Conservation (phyloP, 2,329 filamentous ascomycete genomes). For the Xylariaceae sp. region DNA sequence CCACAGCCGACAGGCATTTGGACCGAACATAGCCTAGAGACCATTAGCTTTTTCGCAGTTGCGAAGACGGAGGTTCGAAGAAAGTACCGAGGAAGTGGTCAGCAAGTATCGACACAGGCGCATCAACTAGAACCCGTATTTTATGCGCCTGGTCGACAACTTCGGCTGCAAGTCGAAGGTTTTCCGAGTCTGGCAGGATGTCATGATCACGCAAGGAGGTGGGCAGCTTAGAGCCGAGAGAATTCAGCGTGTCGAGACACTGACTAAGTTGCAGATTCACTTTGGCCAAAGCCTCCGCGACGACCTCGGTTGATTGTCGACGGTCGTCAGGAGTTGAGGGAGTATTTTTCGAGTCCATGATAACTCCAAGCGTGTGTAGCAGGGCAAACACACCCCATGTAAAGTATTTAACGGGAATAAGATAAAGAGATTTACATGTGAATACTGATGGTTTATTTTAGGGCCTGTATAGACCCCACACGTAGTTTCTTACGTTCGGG, state of each 20-base stretch:
- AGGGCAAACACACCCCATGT: too few relatives aligned
- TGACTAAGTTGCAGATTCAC: not conserved
- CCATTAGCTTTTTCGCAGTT: not conserved
- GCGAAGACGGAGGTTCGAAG: not conserved
- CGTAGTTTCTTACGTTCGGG: too few relatives aligned
- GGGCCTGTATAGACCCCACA: too few relatives aligned
- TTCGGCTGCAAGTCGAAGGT: not conserved
- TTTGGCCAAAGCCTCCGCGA: not conserved
- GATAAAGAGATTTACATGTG: too few relatives aligned
- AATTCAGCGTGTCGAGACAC: not conserved
- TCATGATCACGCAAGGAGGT: not conserved
- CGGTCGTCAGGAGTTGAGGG: too few relatives aligned
- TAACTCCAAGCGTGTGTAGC: too few relatives aligned
- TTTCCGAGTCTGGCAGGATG: not conserved
- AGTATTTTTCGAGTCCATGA: too few relatives aligned
- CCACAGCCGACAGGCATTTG: conserved; percentile 29
- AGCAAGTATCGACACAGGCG: conserved; percentile 14
- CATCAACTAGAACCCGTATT: conserved; percentile 12
- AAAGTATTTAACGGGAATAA: too few relatives aligned
- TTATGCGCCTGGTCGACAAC: conserved; percentile 1
- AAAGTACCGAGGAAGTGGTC: conserved; percentile 20
- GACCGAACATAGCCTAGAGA: conserved; percentile 23
- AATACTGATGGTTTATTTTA: too few relatives aligned
- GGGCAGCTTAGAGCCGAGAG: not conserved
- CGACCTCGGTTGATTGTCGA: too few relatives aligned